A percentile compares a stretch with the other conserved stretches of the same genome.
These are phyloP conservation scores for Elasticomyces elasticus DNA, from an alignment of 495 filamentous ascomycete genomes.

Conservation along the genomic window DNA sequence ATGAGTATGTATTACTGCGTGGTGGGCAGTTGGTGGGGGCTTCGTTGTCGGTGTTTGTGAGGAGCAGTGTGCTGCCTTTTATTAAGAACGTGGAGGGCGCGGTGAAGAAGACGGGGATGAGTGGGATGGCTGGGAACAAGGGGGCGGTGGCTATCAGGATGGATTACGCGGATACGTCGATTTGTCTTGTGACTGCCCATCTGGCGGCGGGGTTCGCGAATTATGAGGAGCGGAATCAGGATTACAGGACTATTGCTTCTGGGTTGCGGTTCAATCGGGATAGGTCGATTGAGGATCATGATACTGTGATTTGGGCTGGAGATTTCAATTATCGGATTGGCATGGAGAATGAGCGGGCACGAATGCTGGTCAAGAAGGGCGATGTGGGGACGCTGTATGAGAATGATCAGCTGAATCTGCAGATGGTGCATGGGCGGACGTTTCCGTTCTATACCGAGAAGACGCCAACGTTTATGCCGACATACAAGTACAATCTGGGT, in stretches of 20 bases:
- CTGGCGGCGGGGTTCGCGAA: conserved; percentile 94
- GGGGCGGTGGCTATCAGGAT: conserved; percentile 94
- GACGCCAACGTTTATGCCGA: conserved; percentile 74
- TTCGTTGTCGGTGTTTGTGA: conserved; percentile 82
- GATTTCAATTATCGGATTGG: conserved; percentile 99
- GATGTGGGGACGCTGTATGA: conserved; percentile 75
- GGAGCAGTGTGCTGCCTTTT: conserved; percentile 57
- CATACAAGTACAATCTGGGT: conserved; percentile 89
- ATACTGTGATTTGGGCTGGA: conserved; percentile 91
- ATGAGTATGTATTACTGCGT: conserved; percentile 79
- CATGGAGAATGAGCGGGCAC: conserved; percentile 66
- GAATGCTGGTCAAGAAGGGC: conserved; percentile 55
- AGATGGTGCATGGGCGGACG: conserved; percentile 84
- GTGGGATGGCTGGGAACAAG: conserved; percentile 96
- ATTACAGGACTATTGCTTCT: conserved; percentile 80
- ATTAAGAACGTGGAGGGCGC: conserved; percentile 96
- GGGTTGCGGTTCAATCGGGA: conserved; percentile 87
- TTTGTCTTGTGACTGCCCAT: conserved; percentile 96
- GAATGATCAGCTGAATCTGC: conserved; percentile 92
- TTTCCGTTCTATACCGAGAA: conserved; percentile 90
- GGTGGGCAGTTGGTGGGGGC: conserved; percentile 94
- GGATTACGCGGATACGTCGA: conserved; percentile 83
- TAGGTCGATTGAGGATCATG: conserved; percentile 80
- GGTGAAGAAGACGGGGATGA: conserved; percentile 95
- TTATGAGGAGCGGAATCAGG: conserved; percentile 88